These are phyloP conservation scores for Fusarium nisikadoi DNA, from an alignment of 2,329 filamentous ascomycete genomes.

Conservation along the genomic window DNA sequence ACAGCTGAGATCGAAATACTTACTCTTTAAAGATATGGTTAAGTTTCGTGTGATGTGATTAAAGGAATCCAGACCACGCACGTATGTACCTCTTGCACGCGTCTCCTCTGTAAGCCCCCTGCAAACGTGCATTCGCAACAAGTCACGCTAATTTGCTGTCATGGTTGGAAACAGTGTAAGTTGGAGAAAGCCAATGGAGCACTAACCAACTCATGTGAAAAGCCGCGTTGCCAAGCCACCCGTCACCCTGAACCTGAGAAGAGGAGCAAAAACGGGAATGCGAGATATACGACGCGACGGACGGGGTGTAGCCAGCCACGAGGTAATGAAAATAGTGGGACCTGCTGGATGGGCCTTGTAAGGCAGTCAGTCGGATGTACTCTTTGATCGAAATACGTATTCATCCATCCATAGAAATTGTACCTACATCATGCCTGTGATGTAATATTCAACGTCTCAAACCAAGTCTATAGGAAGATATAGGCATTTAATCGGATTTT, in stretches of 20 bases:
- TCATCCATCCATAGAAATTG: not conserved
- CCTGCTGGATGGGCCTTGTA: slow-evolving; percentile 17
- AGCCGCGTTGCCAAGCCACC: slow-evolving; percentile 34
- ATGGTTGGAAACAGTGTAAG: slow-evolving; percentile 2
- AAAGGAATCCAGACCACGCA: not conserved
- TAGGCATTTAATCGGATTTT: not conserved
- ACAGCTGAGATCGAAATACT: slow-evolving; percentile 5
- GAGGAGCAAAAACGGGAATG: slow-evolving; percentile 31
- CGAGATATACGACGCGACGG: slow-evolving; percentile 41
- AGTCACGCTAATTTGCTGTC: slow-evolving; percentile 5
- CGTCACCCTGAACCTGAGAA: slow-evolving; percentile 9
- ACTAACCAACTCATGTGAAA: not conserved
- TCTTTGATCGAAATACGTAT: not conserved
- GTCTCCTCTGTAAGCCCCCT: slow-evolving; percentile 17
- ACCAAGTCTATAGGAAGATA: not conserved
- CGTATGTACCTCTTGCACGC: slow-evolving; percentile 31
- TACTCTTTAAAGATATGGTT: slow-evolving; percentile 1
- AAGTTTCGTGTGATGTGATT: not conserved
- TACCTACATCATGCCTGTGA: not conserved
- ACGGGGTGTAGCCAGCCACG: slow-evolving; percentile 15
- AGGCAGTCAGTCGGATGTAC: not conserved
- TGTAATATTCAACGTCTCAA: not conserved
- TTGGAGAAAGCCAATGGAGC: not conserved
- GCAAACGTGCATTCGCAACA: slow-evolving; percentile 18
- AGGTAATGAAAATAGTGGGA: slow-evolving; percentile 19